Evolutionary conservation across 2,329 filamentous ascomycete species (phyloP).

Genomic region (Colletotrichum higginsianum): DNA sequence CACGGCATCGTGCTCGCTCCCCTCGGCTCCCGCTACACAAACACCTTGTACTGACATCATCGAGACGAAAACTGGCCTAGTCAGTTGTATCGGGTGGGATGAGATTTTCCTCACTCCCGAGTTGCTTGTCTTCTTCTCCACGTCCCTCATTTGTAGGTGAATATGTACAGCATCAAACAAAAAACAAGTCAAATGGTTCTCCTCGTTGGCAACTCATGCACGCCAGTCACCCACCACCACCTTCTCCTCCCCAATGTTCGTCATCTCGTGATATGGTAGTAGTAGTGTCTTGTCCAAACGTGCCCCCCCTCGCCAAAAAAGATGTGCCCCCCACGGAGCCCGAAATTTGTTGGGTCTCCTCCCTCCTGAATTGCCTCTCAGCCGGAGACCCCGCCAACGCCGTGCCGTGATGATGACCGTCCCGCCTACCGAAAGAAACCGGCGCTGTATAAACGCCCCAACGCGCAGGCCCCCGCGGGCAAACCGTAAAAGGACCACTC

Average conservation of each 20-base stretch:
- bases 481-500: constrained; percentile 19
- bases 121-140: constrained; percentile 22
- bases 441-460: constrained; percentile 27
- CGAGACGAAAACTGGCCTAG: too few relatives aligned
- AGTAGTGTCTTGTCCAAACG: constrained; percentile 24
- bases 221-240: not conserved
- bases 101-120: constrained; percentile 1
- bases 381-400: constrained; percentile 39
- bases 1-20: too few relatives aligned
- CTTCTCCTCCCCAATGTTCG: constrained; percentile 1
- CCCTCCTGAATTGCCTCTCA: not conserved
- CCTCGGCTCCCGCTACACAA: not conserved
- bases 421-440: constrained; percentile 14
- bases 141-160: constrained; percentile 15
- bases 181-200: not conserved
- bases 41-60: too few relatives aligned
- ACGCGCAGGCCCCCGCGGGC: constrained; percentile 26
- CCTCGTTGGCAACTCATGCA: constrained; percentile 3
- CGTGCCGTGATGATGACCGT: constrained; percentile 39
- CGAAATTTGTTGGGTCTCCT: constrained; percentile 11
- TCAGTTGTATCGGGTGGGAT: not conserved
- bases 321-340: constrained; percentile 1
- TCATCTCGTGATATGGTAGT: constrained; percentile 19
- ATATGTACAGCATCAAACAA: constrained; percentile 10
- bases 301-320: constrained; percentile 27